Conservation (phyloP, 163 green algal species). For the Prototheca stagnorum region DNA sequence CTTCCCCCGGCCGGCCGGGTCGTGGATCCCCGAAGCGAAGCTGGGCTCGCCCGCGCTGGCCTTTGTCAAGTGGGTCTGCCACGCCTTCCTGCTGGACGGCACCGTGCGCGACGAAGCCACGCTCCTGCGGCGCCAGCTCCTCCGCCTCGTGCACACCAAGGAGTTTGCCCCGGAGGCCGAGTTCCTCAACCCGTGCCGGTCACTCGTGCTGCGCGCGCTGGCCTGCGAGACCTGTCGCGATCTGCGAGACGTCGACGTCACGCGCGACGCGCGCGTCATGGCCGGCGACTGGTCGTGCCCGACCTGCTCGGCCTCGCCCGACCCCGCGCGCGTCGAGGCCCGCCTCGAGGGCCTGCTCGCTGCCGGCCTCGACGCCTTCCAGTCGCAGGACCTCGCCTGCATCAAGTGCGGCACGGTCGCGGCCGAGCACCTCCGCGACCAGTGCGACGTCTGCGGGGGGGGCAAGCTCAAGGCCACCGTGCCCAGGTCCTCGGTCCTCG, state of each 20-base stretch:
- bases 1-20: constrained; percentile 65
- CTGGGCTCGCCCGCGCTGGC: constrained; percentile 63
- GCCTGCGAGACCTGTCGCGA: constrained; percentile 77
- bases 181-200: constrained; percentile 68
- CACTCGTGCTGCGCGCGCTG: constrained; percentile 67
- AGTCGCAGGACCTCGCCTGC: constrained; percentile 70
- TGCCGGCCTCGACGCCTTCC: constrained; percentile 31
- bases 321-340: constrained; percentile 54
- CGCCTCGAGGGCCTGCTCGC: constrained; percentile 43
- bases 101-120: constrained; percentile 30
- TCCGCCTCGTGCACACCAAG: constrained; percentile 33
- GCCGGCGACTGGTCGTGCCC: constrained; percentile 43
- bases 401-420: constrained; percentile 34
- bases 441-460: constrained; percentile 46
- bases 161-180: constrained; percentile 64
- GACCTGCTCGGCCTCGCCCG: constrained; percentile 40
- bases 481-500: neutral
- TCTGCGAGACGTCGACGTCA: constrained; percentile 79
- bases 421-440: constrained; percentile 28
- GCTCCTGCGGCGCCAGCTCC: constrained; percentile 38
- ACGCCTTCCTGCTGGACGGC: constrained; percentile 58
- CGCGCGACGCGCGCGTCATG: constrained; percentile 41
- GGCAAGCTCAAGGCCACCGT: constrained; percentile 7
- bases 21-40: constrained; percentile 51
- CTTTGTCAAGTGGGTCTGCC: constrained; percentile 56